Evolutionary conservation across 768 basidiomycete species (phyloP), one percentile per base, ranked within the genome.

Genomic region (Kwoniella mangroviensis): DNA sequence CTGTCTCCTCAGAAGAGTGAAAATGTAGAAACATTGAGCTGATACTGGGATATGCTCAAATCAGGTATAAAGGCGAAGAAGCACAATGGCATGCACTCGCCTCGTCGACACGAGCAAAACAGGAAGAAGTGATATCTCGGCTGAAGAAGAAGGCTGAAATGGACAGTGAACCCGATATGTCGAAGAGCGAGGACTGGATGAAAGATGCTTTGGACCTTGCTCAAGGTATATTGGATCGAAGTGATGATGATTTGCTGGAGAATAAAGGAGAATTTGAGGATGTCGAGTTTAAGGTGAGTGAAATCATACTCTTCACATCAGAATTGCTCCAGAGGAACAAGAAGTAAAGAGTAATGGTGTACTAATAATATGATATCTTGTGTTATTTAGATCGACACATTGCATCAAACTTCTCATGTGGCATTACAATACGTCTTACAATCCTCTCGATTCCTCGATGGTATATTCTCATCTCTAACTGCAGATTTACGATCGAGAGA

Each of bases 121-220:
- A 78, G 60, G 63, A 65, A 21, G 71, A 77, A 28, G 68, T 73
- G 41, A 49, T 75, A 9, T 43, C 67, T 11, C 41, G 60, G 10
- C 56, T 75, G 24, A 62, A 71, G n/a, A 60, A 68, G 56, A 74
- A 79, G 66, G n/a, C 24, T 15, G 41, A 28, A 11, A 22, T 19
- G 13, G 49, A 71, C 24, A 51, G 21, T 19, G 63, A 65, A 24
- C 73, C 75, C 3, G 71, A 74, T 63, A 64, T 72, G 67, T 70
- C 26, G 13, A 63, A 64, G 13, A 69, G 58, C 26, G 75, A 74
- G 28, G 65, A 73, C 2, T 79, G 73, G 61, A 85, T 73, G 73
- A 80, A 73, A 41, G 84, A 84, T 7, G 83, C 80, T 49, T 83
- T 83, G 34, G 84, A 79, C 5, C 78, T 77, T 2, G 85, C 78